Conservation (phyloP, 352 stramenopile genomes). For the Pythium graminicola region DNA sequence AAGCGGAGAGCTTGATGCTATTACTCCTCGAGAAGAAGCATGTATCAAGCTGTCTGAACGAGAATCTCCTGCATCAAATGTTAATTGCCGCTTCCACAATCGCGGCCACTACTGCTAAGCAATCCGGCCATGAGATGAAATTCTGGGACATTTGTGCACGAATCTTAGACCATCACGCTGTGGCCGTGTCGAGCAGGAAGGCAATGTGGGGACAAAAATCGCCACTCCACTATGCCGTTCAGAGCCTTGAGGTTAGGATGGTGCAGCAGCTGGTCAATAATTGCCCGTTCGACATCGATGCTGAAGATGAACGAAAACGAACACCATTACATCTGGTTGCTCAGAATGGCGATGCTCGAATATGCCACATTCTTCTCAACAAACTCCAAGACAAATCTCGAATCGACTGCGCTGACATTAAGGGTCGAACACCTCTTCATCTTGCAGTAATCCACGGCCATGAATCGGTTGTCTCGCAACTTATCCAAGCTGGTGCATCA, state of each 20-base stretch:
- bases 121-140: constrained; percentile 24
- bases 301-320: constrained; percentile 34
- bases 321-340: constrained; percentile 49
- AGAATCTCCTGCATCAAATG: constrained; percentile 39
- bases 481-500: constrained; percentile 37
- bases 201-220: constrained; percentile 34
- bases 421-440: constrained; percentile 42
- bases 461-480: constrained; percentile 30
- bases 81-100: constrained; percentile 30
- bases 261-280: constrained; percentile 33
- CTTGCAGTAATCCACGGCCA: constrained; percentile 41
- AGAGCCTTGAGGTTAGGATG: constrained; percentile 27
- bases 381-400: constrained; percentile 12
- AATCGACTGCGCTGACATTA: constrained; percentile 29
- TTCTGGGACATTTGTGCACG: constrained; percentile 40
- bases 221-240: constrained; percentile 47
- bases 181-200: constrained; percentile 26
- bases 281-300: constrained; percentile 37
- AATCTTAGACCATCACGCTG: constrained; percentile 31
- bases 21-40: constrained; percentile 30
- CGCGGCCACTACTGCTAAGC: constrained; percentile 31
- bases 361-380: constrained; percentile 37
- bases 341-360: constrained; percentile 28
- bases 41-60: constrained; percentile 25
- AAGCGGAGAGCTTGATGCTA: constrained; percentile 41